Evolutionary conservation across 78 protist species (phyloP).

Genomic region (Protostelium mycophagum): DNA sequence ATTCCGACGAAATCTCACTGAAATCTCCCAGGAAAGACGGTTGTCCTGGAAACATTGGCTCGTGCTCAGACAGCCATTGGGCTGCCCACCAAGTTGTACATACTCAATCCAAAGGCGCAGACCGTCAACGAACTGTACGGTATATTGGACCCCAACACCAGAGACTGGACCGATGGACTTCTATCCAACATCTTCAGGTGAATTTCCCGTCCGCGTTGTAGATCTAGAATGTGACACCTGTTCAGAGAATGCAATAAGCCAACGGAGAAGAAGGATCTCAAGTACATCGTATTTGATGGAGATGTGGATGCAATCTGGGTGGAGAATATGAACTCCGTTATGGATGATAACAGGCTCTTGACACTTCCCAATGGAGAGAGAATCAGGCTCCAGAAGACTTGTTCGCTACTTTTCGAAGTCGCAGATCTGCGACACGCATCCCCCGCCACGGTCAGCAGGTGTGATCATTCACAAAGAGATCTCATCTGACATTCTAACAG

Average conservation of each 20-base stretch:
- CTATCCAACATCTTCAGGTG: slow-evolving; percentile 85
- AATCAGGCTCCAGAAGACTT: slow-evolving; percentile 83
- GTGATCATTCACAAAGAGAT: too few relatives aligned
- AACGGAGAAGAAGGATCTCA: slow-evolving; percentile 68
- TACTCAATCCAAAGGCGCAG: slow-evolving; percentile 96
- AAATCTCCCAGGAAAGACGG: slow-evolving; percentile 86
- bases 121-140: slow-evolving; percentile 93
- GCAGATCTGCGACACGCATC: slow-evolving; percentile 93
- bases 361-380: slow-evolving; percentile 99
- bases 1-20: slow-evolving; percentile 53
- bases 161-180: slow-evolving; percentile 99
- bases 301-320: slow-evolving; percentile 99
- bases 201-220: too few relatives aligned
- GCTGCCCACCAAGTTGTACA: slow-evolving; percentile 22
- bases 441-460: slow-evolving; percentile 96
- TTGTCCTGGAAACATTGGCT: slow-evolving; percentile 74
- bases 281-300: slow-evolving; percentile 98
- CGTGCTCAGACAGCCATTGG: slow-evolving; percentile 23
- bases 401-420: slow-evolving; percentile 94
- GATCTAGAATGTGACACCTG: too few relatives aligned
- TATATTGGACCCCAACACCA: slow-evolving; percentile 86
- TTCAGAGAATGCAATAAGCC: slow-evolving; percentile 5
- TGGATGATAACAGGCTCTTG: slow-evolving; percentile 94
- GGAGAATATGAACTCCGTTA: slow-evolving; percentile 95
- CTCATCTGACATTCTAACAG: too few relatives aligned